phyloP scores from a whole-genome alignment of 108 stramenopile species.

The Epithemia pelagica region DNA sequence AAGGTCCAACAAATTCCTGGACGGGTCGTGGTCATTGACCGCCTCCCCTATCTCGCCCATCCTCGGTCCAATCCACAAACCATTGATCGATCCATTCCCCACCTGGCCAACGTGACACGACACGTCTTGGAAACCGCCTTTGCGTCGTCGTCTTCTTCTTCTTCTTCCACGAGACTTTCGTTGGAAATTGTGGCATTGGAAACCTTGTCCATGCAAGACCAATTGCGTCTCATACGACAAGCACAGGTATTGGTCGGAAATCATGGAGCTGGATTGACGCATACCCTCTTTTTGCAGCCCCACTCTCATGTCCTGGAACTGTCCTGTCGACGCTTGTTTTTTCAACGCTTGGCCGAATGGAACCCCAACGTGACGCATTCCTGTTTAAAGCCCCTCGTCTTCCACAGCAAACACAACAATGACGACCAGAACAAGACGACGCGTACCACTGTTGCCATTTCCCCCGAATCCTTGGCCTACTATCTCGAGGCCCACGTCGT shows the following conservation, averaged over 20 bases:
- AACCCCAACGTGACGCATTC: neutral
- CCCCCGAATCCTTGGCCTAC: too few relatives aligned
- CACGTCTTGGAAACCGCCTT: neutral
- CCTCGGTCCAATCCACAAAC: slow-evolving; percentile 18
- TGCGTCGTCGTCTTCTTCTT: neutral
- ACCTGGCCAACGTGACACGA: neutral
- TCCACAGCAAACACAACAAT: too few relatives aligned
- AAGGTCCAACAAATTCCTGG: slow-evolving; percentile 11
- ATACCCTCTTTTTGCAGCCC: neutral
- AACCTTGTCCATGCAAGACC: slow-evolving; percentile 14
- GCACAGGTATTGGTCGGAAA: slow-evolving; percentile 29
- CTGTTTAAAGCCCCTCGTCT: neutral
- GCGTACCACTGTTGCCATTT: too few relatives aligned
- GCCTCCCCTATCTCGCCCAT: slow-evolving; percentile 33
- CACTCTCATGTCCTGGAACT: neutral
- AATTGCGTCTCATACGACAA: slow-evolving; percentile 17
- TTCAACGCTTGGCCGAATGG: neutral
- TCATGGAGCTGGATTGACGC: slow-evolving; percentile 17
- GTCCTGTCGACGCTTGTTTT: neutral
- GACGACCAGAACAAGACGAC: too few relatives aligned
- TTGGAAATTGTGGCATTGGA: slow-evolving; percentile 25
- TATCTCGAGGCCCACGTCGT: neutral
- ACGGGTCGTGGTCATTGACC: slow-evolving; percentile 31
- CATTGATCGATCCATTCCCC: slow-evolving; percentile 5
- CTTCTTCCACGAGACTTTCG: too few relatives aligned